Evolutionary conservation across 139 green algal genomes (phyloP), one percentile per base, ranked within the genome.

Genomic region (Coelastrella sp.): DNA sequence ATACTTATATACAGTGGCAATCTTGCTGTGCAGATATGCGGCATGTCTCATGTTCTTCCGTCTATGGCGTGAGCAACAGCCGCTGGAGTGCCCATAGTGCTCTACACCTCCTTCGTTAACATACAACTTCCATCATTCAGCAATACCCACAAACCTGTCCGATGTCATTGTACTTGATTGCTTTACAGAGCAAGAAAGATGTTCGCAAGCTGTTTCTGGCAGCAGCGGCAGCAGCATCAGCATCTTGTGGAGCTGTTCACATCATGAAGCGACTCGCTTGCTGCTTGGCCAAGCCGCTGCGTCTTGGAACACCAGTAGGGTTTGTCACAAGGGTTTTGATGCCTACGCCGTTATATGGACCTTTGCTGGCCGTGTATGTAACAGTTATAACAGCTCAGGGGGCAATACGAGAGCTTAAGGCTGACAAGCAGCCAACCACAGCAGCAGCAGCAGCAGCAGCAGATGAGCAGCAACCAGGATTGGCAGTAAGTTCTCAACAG

Each of bases 321-420:
- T 30, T 81, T 32, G 73, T 81, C 2, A 66, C 38, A 5, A 19
- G 23, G 5, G 73, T 81, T 17, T 30, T 79, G 13, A 81, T 81
- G 73, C 73, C 73, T 9, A 81, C 73, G 5, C 19, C 48, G 23
- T 27, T 81, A 9, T 81, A 81, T 66, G 73, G 73, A 19, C 30
- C 50, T 0, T 17, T 81, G 73, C 38, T 81, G 34, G 73, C 43
- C 2, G 71, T 13, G 27, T 79, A 79, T n/a, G 25, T 79, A 8
- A 32, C 23, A 30, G 30, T 37, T 15, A 5, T 38, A 32, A 13
- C 71, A 30, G 41, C 13, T 4, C 25, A 23, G 17, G 71, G 71
- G 15, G 71, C 41, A 19, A n/a, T 79, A 15, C 27, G 71, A 37
- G 25, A 79, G 71, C 27, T 79, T 27, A 9, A 41, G 25, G 62